Base-by-base conservation (phyloP, 768 basidiomycete genomes). In the Phaffia tasmanica region DNA sequence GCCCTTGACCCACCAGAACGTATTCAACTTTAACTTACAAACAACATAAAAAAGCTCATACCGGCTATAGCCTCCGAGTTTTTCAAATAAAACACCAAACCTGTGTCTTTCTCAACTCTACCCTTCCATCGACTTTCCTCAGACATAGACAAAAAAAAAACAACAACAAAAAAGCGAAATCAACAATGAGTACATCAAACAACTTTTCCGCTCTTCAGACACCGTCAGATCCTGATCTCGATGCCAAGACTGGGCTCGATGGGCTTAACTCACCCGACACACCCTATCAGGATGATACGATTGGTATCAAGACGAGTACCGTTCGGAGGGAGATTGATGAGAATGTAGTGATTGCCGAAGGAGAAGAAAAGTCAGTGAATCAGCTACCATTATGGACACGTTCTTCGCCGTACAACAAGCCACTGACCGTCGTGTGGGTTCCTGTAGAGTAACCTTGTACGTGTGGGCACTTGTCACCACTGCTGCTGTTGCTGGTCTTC, bases 401-500 rank as follows among this genome's bases (percentile, higher is more conserved):
- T 30, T 42, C 25, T 21, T 30, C 16, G 8, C 61, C 30, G 50
- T 27, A 21, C 30, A 29, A 23, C 30, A 30, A 35, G 25, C 23
- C n/a, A 35, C 25, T 35, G 2, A 48, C n/a, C 29, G 57, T 49
- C 11, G 18, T 25, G 50, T 49, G 21, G 6, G 8, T 35, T 46
- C 16, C 27, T 14, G 21, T 46, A 73, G 73, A 19, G 84, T 84
- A 27, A 86, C 85, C 0, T 82, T 81, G 80, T 88, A 88, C 70
- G 83, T 89, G 1, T 87, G 86, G 86, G 77, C 84, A n/a, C 80
- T 89, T 51, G 87, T 88, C 18, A 74, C 81, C 61, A 84, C 84
- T 67, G 84, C 84, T n/a, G 84, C 85, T 59, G 85, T 89, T 63
- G 86, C 85, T 16, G 87, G 86, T 21, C 75, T 87, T 27, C 79